Conservation (phyloP, 1,139 yeast species). For the Yamadazyma atmosphaerica region DNA sequence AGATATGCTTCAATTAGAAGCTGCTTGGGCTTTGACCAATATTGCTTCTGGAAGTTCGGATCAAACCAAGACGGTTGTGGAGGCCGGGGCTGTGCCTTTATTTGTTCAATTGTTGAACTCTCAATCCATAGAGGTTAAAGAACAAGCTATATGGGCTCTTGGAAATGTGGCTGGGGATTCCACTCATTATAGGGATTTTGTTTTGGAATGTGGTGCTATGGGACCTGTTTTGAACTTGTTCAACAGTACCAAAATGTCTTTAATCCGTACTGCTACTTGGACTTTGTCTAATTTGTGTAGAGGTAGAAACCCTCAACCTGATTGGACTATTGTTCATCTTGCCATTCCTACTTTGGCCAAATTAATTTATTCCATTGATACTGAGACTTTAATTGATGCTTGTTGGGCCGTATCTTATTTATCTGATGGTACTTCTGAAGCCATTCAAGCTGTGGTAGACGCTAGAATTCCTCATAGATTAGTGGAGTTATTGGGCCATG, state of each 20-base stretch:
- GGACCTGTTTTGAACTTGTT: constrained; percentile 80
- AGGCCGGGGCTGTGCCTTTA: constrained; percentile 89
- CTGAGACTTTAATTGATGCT: constrained; percentile 93
- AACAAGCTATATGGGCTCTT: constrained; percentile 98
- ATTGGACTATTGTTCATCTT: constrained; percentile 82
- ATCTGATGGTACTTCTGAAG: constrained; percentile 88
- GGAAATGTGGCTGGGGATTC: constrained; percentile 99
- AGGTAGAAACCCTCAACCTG: constrained; percentile 95
- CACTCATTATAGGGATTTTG: constrained; percentile 83
- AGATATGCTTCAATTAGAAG: constrained; percentile 90
- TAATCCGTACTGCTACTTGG: constrained; percentile 97
- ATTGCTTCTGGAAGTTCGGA: constrained; percentile 94
- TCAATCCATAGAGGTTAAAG: constrained; percentile 86
- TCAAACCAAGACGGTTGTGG: constrained; percentile 89
- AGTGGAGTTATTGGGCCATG: constrained; percentile 85
- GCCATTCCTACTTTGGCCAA: constrained; percentile 93
- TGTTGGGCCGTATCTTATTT: constrained; percentile 98
- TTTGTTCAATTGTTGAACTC: constrained; percentile 83
- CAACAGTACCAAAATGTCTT: constrained; percentile 77
- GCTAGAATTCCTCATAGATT: constrained; percentile 93
- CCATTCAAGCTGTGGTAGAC: constrained; percentile 95
- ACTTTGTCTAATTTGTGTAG: constrained; percentile 94
- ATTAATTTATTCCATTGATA: constrained; percentile 84
- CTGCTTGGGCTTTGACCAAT: constrained; percentile 98
- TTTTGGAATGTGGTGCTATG: constrained; percentile 82